Conservation (phyloP, 305 asterid species). For the Withania somnifera region DNA sequence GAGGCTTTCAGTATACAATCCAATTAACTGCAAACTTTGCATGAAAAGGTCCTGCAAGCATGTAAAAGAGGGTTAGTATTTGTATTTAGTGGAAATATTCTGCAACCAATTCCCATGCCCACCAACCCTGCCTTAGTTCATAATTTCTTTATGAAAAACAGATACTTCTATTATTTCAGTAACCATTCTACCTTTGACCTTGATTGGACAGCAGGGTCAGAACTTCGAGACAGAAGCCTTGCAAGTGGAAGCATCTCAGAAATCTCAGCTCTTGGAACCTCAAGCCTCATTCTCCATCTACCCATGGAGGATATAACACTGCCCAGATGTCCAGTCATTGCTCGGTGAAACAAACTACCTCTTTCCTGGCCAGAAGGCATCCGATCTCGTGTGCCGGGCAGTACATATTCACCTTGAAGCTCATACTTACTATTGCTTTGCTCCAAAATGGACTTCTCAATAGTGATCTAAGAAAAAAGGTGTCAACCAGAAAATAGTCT, state of each 20-base stretch:
- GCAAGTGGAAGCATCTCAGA: conserved; percentile 99
- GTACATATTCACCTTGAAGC: conserved; percentile 97
- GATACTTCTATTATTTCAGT: neutral
- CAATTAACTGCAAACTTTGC: conserved; percentile 85
- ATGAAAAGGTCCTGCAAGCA: conserved; percentile 73
- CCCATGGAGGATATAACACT: conserved; percentile 98
- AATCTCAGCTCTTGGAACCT: conserved; percentile 97
- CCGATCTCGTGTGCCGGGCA: conserved; percentile 97
- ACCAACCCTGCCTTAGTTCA: neutral
- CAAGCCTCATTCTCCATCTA: conserved; percentile 99
- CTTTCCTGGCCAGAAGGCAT: conserved; percentile 68
- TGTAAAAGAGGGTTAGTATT: neutral
- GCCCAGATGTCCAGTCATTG: conserved; percentile 92
- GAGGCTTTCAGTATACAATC: conserved; percentile 79
- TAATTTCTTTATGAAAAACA: neutral
- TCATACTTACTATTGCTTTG: conserved; percentile 95
- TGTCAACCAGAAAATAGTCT: neutral
- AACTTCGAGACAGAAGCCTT: conserved; percentile 92
- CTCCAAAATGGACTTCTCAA: conserved; percentile 87
- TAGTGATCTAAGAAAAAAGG: conserved; percentile 52
- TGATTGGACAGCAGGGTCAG: conserved; percentile 98
- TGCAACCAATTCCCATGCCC: neutral
- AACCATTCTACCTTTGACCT: conserved; percentile 69
- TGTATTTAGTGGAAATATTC: neutral
- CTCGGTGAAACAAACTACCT: conserved; percentile 87